Evolutionary conservation across 495 filamentous ascomycete species (phyloP).

Genomic region (Aspergillus egyptiacus): DNA sequence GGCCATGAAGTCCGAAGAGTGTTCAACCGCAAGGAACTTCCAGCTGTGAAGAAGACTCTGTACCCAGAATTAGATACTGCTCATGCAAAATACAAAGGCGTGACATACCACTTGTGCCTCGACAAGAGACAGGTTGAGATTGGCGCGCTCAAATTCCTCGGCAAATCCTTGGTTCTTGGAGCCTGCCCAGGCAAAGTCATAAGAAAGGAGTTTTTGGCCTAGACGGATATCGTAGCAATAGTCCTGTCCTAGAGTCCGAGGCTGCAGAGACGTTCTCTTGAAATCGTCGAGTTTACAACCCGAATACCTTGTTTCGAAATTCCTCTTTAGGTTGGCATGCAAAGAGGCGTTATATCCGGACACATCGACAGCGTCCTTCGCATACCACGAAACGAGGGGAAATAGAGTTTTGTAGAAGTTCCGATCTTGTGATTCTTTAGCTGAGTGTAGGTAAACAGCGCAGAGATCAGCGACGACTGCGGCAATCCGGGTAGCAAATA

Average conservation of each 20-base stretch:
- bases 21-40: conserved; percentile 81
- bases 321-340: conserved; percentile 75
- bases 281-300: conserved; percentile 67
- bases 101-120: conserved; percentile 80
- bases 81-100: background rate
- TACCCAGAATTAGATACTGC: conserved; percentile 8
- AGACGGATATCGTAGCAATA: conserved; percentile 79
- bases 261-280: conserved; percentile 62
- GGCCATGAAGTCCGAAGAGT: conserved; percentile 61
- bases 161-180: conserved; percentile 62
- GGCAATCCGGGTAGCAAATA: conserved; percentile 63
- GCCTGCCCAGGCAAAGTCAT: conserved; percentile 71
- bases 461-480: conserved; percentile 80
- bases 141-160: conserved; percentile 75
- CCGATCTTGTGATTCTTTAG: conserved; percentile 63
- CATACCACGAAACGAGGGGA: conserved; percentile 68
- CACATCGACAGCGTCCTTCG: conserved; percentile 64
- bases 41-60: conserved; percentile 78
- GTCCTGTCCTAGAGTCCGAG: conserved; percentile 56
- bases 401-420: conserved; percentile 62
- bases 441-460: conserved; percentile 82
- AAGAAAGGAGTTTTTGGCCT: conserved; percentile 66
- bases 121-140: conserved; percentile 83
- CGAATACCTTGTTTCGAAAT: conserved; percentile 71
- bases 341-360: conserved; percentile 77